A percentile compares a stretch with the other conserved stretches of the same genome.
Conservation (phyloP, 1,139 yeast species). For the Lodderomyces metapsilosis region DNA sequence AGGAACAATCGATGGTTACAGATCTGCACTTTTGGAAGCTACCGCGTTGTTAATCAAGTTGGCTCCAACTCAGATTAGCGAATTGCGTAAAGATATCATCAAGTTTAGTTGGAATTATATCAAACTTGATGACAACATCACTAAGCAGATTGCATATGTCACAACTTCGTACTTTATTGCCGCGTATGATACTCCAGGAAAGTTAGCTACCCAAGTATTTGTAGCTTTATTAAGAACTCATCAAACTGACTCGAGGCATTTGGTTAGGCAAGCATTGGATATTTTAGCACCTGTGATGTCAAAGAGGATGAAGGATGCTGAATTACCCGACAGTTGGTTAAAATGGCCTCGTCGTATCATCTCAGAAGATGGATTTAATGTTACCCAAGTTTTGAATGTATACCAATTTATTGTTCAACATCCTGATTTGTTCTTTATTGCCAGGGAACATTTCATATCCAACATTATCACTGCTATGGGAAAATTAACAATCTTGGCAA, state of each 20-base stretch:
- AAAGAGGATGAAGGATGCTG: conserved; percentile 57
- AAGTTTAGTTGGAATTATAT: conserved; percentile 94
- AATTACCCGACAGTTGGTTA: conserved; percentile 74
- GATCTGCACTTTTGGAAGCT: conserved; percentile 77
- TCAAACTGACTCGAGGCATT: conserved; percentile 77
- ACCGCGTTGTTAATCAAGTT: conserved; percentile 75
- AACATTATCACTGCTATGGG: conserved; percentile 95
- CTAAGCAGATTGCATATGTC: conserved; percentile 92
- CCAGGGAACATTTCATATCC: conserved; percentile 86
- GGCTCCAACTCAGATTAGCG: conserved; percentile 60
- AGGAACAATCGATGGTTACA: conserved; percentile 70
- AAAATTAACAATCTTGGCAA: conserved; percentile 77
- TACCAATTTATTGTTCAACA: conserved; percentile 89
- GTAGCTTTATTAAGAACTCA: conserved; percentile 85
- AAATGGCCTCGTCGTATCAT: conserved; percentile 94
- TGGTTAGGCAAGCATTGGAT: conserved; percentile 87
- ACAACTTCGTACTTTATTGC: conserved; percentile 85
- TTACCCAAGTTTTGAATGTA: conserved; percentile 80
- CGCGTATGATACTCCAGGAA: conserved; percentile 85
- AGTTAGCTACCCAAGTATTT: conserved; percentile 87
- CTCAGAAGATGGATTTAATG: conserved; percentile 84
- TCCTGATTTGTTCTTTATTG: conserved; percentile 77
- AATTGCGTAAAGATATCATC: conserved; percentile 80
- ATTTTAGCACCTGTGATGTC: conserved; percentile 87
- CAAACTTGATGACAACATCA: conserved; percentile 82